Evolutionary conservation across 257 asterid genomes (phyloP).

Genomic region (Nicotiana attenuata): DNA sequence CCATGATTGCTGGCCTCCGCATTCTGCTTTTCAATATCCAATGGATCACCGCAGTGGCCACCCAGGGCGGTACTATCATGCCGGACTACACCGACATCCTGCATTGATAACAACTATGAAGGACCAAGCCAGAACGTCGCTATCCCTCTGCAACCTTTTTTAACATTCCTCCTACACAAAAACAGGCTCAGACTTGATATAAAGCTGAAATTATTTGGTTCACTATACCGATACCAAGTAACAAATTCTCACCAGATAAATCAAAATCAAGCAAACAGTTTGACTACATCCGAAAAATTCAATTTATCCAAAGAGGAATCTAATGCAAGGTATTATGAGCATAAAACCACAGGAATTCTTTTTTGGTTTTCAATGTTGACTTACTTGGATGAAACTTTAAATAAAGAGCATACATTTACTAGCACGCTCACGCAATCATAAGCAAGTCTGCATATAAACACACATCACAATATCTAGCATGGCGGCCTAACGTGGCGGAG

Average conservation of each 20-base stretch:
- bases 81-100: slow-evolving; percentile 8
- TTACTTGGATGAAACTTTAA: background rate
- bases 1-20: slow-evolving; percentile 7
- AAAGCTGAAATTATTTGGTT: background rate
- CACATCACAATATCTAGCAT: background rate
- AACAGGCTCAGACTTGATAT: background rate
- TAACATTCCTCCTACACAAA: slow-evolving; percentile 8
- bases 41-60: background rate
- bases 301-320: background rate
- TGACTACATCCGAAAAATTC: background rate
- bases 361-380: background rate
- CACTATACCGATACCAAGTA: background rate
- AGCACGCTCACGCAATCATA: too few species aligned
- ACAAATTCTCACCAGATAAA: background rate
- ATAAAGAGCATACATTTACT: background rate
- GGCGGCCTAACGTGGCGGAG: background rate
- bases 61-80: background rate
- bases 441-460: background rate
- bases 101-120: slow-evolving; percentile 7
- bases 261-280: background rate
- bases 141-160: background rate
- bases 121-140: background rate
- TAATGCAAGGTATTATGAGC: background rate
- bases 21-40: slow-evolving; percentile 17
- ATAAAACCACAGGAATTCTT: background rate